These are phyloP conservation scores for Dianthus caryophyllus DNA, from an alignment of 148 eudicot species.

Conservation along the genomic window DNA sequence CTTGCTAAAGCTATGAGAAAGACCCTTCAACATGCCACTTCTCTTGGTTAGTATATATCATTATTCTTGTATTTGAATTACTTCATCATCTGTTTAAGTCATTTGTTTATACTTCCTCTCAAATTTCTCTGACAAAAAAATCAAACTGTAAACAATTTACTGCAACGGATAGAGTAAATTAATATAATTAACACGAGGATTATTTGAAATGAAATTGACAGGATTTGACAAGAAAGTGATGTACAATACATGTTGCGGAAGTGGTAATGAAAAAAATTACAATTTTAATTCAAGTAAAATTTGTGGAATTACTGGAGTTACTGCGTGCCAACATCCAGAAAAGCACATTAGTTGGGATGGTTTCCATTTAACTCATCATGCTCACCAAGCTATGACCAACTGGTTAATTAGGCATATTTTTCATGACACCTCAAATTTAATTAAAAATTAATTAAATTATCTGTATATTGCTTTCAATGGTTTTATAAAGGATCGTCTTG, in stretches of 20 bases:
- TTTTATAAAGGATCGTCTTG: too few relatives aligned
- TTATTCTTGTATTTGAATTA: too few relatives aligned
- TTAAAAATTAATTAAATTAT: not conserved
- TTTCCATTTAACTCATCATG: conserved; percentile 23
- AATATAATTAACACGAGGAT: too few relatives aligned
- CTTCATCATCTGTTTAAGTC: too few relatives aligned
- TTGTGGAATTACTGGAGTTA: conserved; percentile 9
- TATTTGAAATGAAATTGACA: not conserved
- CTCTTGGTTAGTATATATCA: conserved; percentile 33
- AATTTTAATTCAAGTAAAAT: not conserved
- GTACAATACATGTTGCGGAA: conserved; percentile 23
- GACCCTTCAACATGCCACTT: conserved; percentile 21
- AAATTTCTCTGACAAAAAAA: too few relatives aligned
- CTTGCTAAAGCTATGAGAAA: conserved; percentile 13
- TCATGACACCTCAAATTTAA: not conserved
- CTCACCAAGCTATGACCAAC: conserved; percentile 10
- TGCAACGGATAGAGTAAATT: too few relatives aligned
- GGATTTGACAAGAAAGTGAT: conserved; percentile 24
- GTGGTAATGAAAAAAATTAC: conserved; percentile 14
- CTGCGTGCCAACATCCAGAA: conserved; percentile 11
- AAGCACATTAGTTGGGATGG: conserved; percentile 22
- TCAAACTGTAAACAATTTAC: too few relatives aligned
- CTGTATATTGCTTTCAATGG: too few relatives aligned
- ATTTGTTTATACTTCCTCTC: too few relatives aligned
- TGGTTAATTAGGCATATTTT: not conserved